Conservation (phyloP, 495 filamentous ascomycete genomes). For the Melanomma pulvis-pyrius region DNA sequence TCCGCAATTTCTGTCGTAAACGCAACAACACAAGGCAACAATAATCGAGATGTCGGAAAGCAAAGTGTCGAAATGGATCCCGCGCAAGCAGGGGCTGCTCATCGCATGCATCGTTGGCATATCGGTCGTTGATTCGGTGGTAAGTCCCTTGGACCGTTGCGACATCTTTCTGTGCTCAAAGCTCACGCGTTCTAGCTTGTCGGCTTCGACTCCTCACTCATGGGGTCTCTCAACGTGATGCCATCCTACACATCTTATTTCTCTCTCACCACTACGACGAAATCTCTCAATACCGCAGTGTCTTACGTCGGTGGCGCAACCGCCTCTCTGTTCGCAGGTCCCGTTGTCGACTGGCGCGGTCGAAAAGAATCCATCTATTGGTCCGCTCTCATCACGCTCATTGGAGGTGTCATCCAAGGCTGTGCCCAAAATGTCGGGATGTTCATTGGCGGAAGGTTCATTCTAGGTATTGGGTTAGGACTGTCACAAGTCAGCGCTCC, state of each 20-base stretch:
- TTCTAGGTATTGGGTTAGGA: conserved; percentile 14
- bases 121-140: conserved; percentile 18
- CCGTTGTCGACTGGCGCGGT: conserved; percentile 15
- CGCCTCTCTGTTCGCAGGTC: conserved; percentile 9
- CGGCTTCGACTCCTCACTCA: conserved; percentile 16
- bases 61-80: conserved; percentile 8
- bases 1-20: neutral
- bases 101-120: conserved; percentile 5
- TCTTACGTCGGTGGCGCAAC: conserved; percentile 19
- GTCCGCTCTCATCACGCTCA: conserved; percentile 6
- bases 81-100: conserved; percentile 9
- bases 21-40: neutral
- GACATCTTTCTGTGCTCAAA: neutral
- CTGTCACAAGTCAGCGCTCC: conserved; percentile 3
- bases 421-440: conserved; percentile 23
- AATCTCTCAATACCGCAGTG: conserved; percentile 20
- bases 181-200: conserved; percentile 9
- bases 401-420: conserved; percentile 22
- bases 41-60: conserved; percentile 1
- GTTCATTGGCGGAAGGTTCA: conserved; percentile 22
- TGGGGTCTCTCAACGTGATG: conserved; percentile 20
- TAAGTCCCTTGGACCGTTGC: neutral
- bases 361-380: conserved; percentile 15
- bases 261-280: conserved; percentile 12
- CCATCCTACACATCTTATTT: conserved; percentile 13